Percentiles rank a stretch among this genome's conserved stretches.
These are phyloP conservation scores for Phalaenopsis equestris DNA, from an alignment of 106 monocot species.

Conservation along the genomic window DNA sequence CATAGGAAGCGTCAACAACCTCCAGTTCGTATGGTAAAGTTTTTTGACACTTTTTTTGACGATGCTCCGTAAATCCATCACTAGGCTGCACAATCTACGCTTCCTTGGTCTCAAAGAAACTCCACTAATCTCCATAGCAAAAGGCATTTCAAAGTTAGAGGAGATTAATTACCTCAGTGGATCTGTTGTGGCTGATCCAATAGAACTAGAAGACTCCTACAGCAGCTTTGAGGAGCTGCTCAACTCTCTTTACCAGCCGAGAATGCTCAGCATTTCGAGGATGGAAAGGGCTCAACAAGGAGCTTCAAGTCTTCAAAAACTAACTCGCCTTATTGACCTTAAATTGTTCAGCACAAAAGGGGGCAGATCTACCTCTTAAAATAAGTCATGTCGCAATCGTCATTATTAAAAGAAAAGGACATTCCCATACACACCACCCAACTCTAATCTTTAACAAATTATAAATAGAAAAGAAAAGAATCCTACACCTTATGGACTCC, in stretches of 20 bases:
- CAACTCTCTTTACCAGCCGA: constrained; percentile 7
- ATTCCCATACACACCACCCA: no score
- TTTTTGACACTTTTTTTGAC: not conserved
- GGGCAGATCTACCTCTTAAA: not conserved
- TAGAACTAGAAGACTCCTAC: not conserved
- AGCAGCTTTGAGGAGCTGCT: constrained; percentile 25
- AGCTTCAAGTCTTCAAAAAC: not conserved
- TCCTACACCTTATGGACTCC: no score
- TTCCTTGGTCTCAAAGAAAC: constrained; percentile 3
- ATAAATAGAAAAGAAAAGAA: no score
- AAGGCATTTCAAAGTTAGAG: constrained; percentile 17
- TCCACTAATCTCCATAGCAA: constrained; percentile 16
- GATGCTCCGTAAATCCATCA: constrained; percentile 9
- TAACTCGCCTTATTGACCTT: not conserved
- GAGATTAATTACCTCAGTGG: constrained; percentile 24
- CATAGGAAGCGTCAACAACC: constrained; percentile 11
- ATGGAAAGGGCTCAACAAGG: constrained; percentile 20
- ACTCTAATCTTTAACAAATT: no score
- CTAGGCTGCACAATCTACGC: constrained; percentile 15
- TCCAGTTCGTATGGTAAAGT: constrained; percentile 14
- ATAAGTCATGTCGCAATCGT: not conserved
- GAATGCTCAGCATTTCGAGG: constrained; percentile 9
- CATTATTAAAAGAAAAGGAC: no score
- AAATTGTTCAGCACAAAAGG: not conserved
- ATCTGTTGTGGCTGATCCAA: constrained; percentile 8